Evolutionary conservation across 164 flowering plant species (phyloP).

Genomic region (Protea cynaroides): DNA sequence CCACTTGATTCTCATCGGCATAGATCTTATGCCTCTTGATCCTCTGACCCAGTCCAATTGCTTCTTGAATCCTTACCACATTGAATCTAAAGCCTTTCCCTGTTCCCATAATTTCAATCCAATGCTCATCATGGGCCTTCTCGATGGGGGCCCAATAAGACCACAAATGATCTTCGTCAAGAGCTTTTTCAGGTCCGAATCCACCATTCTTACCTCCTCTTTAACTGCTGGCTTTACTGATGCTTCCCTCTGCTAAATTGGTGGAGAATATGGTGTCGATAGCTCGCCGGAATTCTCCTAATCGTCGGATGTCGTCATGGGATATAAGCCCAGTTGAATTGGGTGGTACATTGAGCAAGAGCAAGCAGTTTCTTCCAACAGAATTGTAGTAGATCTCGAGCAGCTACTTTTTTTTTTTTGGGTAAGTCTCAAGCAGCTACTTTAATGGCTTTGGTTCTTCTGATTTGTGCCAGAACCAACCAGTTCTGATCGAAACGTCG

Average conservation of each 20-base stretch:
- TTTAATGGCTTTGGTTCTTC: constrained; percentile 60
- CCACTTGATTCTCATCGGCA: constrained; percentile 51
- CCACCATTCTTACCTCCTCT: constrained; percentile 51
- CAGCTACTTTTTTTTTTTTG: too few relatives aligned
- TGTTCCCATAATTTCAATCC: constrained; percentile 55
- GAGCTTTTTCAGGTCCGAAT: constrained; percentile 54
- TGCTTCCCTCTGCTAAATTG: constrained; percentile 45
- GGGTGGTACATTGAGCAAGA: constrained; percentile 85
- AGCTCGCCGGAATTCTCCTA: constrained; percentile 53
- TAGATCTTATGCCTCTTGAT: constrained; percentile 52
- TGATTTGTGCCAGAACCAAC: constrained; percentile 95
- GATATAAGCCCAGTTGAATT: constrained; percentile 72
- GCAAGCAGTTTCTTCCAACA: constrained; percentile 78
- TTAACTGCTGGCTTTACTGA: constrained; percentile 60
- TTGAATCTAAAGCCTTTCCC: constrained; percentile 49
- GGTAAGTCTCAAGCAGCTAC: too few relatives aligned
- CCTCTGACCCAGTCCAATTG: constrained; percentile 90
- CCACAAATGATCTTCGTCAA: constrained; percentile 76
- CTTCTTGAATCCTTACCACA: constrained; percentile 85
- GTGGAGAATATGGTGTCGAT: constrained; percentile 49
- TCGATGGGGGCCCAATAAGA: constrained; percentile 84
- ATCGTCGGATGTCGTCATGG: constrained; percentile 41
- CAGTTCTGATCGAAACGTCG: constrained; percentile 75
- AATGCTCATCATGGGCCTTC: constrained; percentile 25
- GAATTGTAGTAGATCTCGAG: constrained; percentile 83